Evolutionary conservation across 108 stramenopile genomes (phyloP), one percentile per base, ranked within the genome.

Genomic region (Fragilaria radians): DNA sequence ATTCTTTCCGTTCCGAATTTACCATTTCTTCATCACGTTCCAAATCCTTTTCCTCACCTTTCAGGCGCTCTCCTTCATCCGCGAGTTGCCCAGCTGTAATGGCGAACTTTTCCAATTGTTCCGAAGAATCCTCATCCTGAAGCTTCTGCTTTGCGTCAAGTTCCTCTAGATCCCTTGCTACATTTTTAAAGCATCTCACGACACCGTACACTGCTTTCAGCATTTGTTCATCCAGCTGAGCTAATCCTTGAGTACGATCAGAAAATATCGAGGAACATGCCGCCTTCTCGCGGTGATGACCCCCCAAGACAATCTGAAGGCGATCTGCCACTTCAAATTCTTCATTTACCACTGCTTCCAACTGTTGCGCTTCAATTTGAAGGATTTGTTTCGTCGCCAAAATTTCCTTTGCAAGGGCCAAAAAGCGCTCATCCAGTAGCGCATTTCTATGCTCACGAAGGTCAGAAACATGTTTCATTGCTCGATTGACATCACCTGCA

Each of bases 241-340:
- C 67, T 59, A 86, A 64, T 11, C 74, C 66, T 25, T 65, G 31
- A 26, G 53, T 64, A 64, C 84, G 76, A 32, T 69, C 65, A 36
- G 73, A 46, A 21, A 82, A 49, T 52, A 90, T 73, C 28, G 47
- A 19, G 0, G 64, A 60, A 19, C 73, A 66, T 65, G 81, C 87
- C 9, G 67, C 55, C 48, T 77, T 65, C 52, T 89, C 86, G n/a
- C 59, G 46, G 28, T 78, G 54, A 58, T 86, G 80, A 24, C 54
- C 63, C 5, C 83, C 83, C 46, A 90, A 73, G 11, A 78, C 74
- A 28, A 59, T 59, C n/a, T 68, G 72, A 19, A 94, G 61, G n/a
- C 68, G 68, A 72, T 89, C 88, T 5, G 93, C 93, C 28, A 78
- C 51, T 58, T 94, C 93, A 68, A 85, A 94, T 54, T 94, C 89